phyloP scores from a whole-genome alignment of 1,139 yeast genomes.

The Yamadazyma spencermartinsiae region DNA sequence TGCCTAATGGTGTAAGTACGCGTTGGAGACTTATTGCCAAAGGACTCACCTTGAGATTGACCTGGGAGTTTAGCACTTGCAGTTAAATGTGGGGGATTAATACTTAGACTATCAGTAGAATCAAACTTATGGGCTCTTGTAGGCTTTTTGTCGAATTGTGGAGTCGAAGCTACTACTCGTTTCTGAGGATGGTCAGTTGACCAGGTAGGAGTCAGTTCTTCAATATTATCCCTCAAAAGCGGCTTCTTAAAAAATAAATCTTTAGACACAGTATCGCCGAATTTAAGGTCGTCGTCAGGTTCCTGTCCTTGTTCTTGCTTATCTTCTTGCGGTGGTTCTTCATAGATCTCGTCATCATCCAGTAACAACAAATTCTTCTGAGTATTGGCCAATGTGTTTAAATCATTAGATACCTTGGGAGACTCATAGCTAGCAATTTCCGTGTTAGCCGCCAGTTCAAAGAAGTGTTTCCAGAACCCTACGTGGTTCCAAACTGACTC shows the following conservation, averaged over 20 bases:
- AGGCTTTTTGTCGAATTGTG: slow-evolving; percentile 24
- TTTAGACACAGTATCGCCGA: slow-evolving; percentile 1
- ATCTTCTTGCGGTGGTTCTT: slow-evolving; percentile 7
- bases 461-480: slow-evolving; percentile 72
- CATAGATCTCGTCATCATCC: slow-evolving; percentile 20
- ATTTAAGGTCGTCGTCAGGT: slow-evolving; percentile 2
- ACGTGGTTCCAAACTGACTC: slow-evolving; percentile 60
- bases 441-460: slow-evolving; percentile 75
- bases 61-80: slow-evolving; percentile 9
- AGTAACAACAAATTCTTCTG: slow-evolving; percentile 18
- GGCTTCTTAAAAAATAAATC: slow-evolving; percentile 23
- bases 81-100: slow-evolving; percentile 24
- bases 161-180: slow-evolving; percentile 35
- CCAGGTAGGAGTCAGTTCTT: slow-evolving; percentile 42
- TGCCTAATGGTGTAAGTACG: slow-evolving; percentile 32
- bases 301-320: background rate
- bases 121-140: slow-evolving; percentile 20
- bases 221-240: slow-evolving; percentile 22
- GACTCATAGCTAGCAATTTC: slow-evolving; percentile 61
- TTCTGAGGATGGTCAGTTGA: slow-evolving; percentile 30
- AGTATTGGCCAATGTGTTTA: slow-evolving; percentile 11
- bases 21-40: slow-evolving; percentile 14
- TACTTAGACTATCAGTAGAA: slow-evolving; percentile 25
- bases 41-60: background rate
- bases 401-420: slow-evolving; percentile 25